Base-by-base conservation (phyloP, 441 rosid species). In the Pelargonium citronellum region DNA sequence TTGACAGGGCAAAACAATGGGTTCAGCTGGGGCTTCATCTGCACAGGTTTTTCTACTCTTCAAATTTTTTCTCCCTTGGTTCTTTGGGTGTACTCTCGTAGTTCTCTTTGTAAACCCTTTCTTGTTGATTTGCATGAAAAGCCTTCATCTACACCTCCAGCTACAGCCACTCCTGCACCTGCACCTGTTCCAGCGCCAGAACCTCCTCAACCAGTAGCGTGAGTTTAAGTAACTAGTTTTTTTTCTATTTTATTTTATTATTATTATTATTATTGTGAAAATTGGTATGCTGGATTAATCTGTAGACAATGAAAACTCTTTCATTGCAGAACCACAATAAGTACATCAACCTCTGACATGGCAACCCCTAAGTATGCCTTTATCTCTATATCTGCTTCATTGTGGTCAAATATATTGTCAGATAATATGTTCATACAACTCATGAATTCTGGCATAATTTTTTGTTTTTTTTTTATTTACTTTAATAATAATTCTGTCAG, bases 1-100 rank as follows among this genome's bases (percentile, higher is more conserved):
- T 67, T 71, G 22, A 72, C 86, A 93, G 97, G 92, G 91, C 81
- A 92, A 92, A 79, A 74, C 85, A 22, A 78, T 79, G 22, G 81
- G 90, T 69, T 84, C 96, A 43, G 76, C 83, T 66, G 91, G 86
- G 63, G 73, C 83, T 67, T 85, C 91, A 3, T 86, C 95, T 37
- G 68, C 81, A 75, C 99, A 83, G 90, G 97, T 89, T 75, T 71
- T 8, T 67, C 22, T 53, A 74, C 37, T 58, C 30, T 1, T 27
- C 30, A 27, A 27, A 27, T 65, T 30, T 6, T 30, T 49, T 22
- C 66, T 73, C 27, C 70, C 13, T 37, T 73, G 39, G 51, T 66
- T 53, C 55, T 47, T 68, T 71, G 75, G 19, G 34, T 7, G 46
- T 16, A 15, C 8, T 49, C 51, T 69, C 9, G n/a, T 61, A 61